Percentiles rank a stretch among this genome's conserved stretches.
Evolutionary conservation across 371 early-diverging fungal genomes (phyloP).

Genomic region (Umbelopsis sp.): DNA sequence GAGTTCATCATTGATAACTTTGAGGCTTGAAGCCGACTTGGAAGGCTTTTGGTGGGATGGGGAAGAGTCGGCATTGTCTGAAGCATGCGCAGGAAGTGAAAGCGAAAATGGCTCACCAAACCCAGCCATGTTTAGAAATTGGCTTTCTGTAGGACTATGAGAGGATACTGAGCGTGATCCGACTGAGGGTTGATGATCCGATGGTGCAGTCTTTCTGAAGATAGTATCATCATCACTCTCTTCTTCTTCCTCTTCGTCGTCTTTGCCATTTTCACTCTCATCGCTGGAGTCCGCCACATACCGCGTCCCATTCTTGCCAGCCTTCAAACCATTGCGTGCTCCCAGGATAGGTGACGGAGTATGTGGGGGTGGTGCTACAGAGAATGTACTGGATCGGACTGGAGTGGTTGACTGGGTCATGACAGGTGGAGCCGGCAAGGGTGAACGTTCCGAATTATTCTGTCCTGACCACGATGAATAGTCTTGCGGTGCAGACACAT

Average conservation of each 20-base stretch:
- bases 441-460: no score
- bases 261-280: constrained; percentile 33
- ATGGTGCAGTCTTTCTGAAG: constrained; percentile 22
- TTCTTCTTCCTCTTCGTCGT: constrained; percentile 27
- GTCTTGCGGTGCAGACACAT: constrained; percentile 11
- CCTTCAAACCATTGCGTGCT: not conserved
- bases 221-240: constrained; percentile 24
- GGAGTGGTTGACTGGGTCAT: not conserved
- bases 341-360: not conserved
- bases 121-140: not conserved
- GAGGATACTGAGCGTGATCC: not conserved
- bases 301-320: not conserved
- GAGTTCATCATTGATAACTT: not conserved
- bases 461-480: not conserved
- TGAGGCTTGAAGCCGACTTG: not conserved
- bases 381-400: not conserved
- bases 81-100: not conserved
- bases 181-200: not conserved
- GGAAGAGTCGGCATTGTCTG: not conserved
- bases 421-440: not conserved
- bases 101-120: constrained; percentile 9
- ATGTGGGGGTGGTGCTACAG: not conserved
- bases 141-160: not conserved
- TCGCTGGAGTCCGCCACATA: constrained; percentile 20
- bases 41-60: not conserved